phyloP scores from a whole-genome alignment of 2,329 filamentous ascomycete species.

The Alternaria arbusti region DNA sequence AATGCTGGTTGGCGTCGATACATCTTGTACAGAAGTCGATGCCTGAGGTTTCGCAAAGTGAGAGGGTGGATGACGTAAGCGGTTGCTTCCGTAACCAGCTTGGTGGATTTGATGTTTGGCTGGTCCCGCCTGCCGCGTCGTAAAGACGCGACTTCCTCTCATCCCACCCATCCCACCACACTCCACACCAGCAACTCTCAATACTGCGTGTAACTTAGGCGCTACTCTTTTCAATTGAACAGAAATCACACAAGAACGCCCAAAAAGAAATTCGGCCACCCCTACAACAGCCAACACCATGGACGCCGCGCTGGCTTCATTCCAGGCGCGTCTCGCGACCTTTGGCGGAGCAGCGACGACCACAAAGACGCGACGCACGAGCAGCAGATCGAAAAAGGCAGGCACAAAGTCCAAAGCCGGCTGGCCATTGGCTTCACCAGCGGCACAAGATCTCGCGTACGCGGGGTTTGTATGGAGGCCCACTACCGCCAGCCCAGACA shows the following conservation, averaged over 20 bases:
- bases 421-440: constrained; percentile 81
- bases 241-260: not conserved
- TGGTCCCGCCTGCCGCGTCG: constrained; percentile 10
- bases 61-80: constrained; percentile 34
- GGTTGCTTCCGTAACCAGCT: constrained; percentile 11
- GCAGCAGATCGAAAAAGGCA: constrained; percentile 65
- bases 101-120: constrained; percentile 17
- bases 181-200: constrained; percentile 4
- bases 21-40: constrained; percentile 35
- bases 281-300: constrained; percentile 19
- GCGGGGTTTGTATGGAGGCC: constrained; percentile 93
- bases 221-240: not conserved
- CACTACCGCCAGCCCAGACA: constrained; percentile 76
- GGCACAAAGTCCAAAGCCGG: constrained; percentile 43
- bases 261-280: not conserved
- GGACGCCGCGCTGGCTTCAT: constrained; percentile 61
- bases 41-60: constrained; percentile 28
- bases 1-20: constrained; percentile 38
- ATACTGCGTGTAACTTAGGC: not conserved
- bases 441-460: constrained; percentile 77
- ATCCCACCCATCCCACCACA: constrained; percentile 8
- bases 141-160: constrained; percentile 19
- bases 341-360: constrained; percentile 70
- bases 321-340: constrained; percentile 78
- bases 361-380: constrained; percentile 72